These are phyloP conservation scores for Eucalyptus sp. DNA, from an alignment of 345 rosid species.

Conservation along the genomic window DNA sequence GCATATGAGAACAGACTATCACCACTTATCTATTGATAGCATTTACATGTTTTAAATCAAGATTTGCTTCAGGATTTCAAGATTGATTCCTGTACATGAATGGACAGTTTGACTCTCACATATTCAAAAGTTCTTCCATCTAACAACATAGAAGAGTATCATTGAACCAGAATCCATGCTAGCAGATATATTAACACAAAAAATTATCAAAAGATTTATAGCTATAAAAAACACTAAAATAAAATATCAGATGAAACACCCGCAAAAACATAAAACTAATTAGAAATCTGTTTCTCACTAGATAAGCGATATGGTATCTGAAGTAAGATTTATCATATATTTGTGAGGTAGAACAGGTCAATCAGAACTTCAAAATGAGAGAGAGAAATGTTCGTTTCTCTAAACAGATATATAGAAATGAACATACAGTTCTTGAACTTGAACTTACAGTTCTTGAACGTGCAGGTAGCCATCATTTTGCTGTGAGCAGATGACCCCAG, in stretches of 20 bases:
- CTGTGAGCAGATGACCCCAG: slow-evolving; percentile 67
- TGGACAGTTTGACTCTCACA: neutral
- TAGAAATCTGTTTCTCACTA: neutral
- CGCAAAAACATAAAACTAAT: neutral
- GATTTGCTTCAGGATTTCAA: neutral
- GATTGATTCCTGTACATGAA: neutral
- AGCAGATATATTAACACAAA: neutral
- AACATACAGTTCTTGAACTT: neutral
- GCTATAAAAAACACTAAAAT: neutral
- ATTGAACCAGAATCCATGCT: neutral
- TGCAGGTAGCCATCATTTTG: slow-evolving; percentile 39
- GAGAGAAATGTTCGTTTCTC: neutral
- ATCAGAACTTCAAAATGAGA: neutral
- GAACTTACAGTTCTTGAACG: slow-evolving; percentile 55
- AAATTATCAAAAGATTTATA: neutral
- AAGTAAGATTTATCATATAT: neutral
- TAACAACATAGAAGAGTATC: neutral
- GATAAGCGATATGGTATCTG: neutral
- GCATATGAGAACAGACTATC: neutral
- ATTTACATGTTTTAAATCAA: neutral
- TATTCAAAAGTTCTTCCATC: neutral
- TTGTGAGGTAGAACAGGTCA: neutral
- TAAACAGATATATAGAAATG: neutral
- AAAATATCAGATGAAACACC: neutral
- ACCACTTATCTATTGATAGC: neutral